Conservation (phyloP, 1,139 yeast species). For the Pichia sp. region DNA sequence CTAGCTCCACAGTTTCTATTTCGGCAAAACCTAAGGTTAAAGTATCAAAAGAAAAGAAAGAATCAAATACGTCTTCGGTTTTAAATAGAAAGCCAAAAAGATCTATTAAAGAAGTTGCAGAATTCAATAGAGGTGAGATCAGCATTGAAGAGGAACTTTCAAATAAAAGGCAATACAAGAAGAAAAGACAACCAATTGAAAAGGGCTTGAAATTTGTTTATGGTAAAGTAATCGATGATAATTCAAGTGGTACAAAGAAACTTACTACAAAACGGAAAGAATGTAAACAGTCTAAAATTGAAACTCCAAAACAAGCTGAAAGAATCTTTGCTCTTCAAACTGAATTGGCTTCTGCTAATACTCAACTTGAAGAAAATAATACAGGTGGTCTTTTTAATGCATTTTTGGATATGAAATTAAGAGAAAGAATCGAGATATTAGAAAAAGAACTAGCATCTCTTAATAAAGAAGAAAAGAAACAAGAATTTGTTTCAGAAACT, state of each 20-base stretch:
- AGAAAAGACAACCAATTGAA: conserved; percentile 3
- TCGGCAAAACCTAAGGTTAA: not conserved
- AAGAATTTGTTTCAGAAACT: not conserved
- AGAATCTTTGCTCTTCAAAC: not conserved
- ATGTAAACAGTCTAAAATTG: not conserved
- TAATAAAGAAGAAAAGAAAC: not conserved
- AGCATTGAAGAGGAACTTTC: not conserved
- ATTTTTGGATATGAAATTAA: conserved; percentile 14
- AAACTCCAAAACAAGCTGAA: not conserved
- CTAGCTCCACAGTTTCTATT: not conserved
- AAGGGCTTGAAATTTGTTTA: conserved; percentile 12
- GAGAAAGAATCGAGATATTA: conserved; percentile 11
- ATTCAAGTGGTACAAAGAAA: conserved; percentile 4
- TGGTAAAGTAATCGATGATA: conserved; percentile 7
- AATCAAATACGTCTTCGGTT: not conserved
- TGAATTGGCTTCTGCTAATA: conserved; percentile 1
- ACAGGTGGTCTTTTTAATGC: conserved; percentile 12
- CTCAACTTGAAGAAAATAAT: conserved; percentile 10
- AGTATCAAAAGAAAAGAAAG: conserved; percentile 6
- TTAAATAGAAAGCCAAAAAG: not conserved
- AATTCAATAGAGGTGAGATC: not conserved
- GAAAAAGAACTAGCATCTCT: conserved; percentile 3
- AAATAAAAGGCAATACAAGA: conserved; percentile 11
- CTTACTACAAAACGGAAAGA: conserved; percentile 4
- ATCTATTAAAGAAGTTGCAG: not conserved